These are phyloP conservation scores for Favolaschia claudopus DNA, from an alignment of 768 basidiomycete genomes.

Conservation along the genomic window DNA sequence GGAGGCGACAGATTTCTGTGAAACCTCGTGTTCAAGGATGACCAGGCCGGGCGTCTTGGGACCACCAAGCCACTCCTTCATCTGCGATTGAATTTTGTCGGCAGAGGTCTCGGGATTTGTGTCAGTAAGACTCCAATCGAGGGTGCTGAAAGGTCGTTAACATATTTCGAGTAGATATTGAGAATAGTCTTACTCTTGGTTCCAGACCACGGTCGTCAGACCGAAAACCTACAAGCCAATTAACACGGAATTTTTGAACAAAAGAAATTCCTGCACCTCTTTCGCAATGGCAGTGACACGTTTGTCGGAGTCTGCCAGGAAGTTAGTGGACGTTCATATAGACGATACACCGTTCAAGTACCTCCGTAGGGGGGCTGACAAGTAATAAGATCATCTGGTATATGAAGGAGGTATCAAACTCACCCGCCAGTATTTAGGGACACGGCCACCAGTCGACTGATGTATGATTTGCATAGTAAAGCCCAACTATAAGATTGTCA, in stretches of 20 bases:
- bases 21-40: slow-evolving; percentile 86
- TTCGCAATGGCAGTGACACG: slow-evolving; percentile 86
- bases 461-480: slow-evolving; percentile 68
- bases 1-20: slow-evolving; percentile 60
- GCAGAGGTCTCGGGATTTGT: slow-evolving; percentile 52
- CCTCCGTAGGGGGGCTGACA: slow-evolving; percentile 44
- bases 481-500: slow-evolving; percentile 58
- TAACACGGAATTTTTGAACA: background rate
- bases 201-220: slow-evolving; percentile 86
- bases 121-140: slow-evolving; percentile 72
- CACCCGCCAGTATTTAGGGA: slow-evolving; percentile 79
- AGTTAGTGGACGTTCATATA: background rate
- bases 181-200: slow-evolving; percentile 69
- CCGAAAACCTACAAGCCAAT: slow-evolving; percentile 66
- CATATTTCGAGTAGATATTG: slow-evolving; percentile 27
- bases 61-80: slow-evolving; percentile 65
- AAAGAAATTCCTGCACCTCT: slow-evolving; percentile 53
- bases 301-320: slow-evolving; percentile 63
- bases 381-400: slow-evolving; percentile 32
- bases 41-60: slow-evolving; percentile 82
- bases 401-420: background rate
- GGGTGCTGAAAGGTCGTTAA: slow-evolving; percentile 53
- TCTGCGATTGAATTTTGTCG: slow-evolving; percentile 51
- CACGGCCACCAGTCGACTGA: slow-evolving; percentile 61
- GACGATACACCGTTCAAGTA: background rate